phyloP scores from a whole-genome alignment of 768 basidiomycete species.

The Auriscalpium vulgare region DNA sequence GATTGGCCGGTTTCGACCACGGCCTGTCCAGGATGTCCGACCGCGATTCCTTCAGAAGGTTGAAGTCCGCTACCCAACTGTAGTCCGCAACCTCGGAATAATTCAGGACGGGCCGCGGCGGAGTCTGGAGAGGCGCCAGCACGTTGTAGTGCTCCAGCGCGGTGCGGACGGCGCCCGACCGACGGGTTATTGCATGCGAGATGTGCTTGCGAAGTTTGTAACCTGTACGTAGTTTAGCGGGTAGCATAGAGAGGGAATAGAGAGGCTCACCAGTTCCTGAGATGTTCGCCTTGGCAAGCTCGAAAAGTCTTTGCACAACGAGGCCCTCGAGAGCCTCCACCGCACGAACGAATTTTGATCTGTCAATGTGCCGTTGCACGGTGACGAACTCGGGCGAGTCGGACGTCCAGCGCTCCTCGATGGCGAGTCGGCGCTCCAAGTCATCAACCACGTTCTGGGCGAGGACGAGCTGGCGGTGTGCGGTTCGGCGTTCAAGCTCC shows the following conservation, averaged over 20 bases:
- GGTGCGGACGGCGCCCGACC: neutral
- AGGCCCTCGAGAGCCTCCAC: neutral
- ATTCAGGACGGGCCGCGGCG: neutral
- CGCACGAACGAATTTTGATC: neutral
- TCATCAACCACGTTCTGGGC: neutral
- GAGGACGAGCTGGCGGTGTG: neutral
- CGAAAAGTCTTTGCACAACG: neutral
- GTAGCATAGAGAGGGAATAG: too few relatives aligned
- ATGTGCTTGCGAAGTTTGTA: slow-evolving; percentile 1
- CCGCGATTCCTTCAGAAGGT: neutral
- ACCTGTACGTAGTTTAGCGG: neutral
- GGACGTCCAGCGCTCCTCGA: neutral
- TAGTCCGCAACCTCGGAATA: neutral
- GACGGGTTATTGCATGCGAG: neutral
- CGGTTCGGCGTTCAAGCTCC: neutral
- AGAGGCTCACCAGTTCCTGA: neutral
- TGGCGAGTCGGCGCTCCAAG: neutral
- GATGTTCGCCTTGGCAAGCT: neutral
- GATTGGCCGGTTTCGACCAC: neutral
- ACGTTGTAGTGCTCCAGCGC: neutral
- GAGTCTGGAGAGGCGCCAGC: neutral
- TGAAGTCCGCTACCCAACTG: neutral
- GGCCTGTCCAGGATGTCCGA: neutral
- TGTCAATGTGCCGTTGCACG: neutral
- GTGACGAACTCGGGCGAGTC: neutral